Evolutionary conservation across 2,329 filamentous ascomycete species (phyloP).

Genomic region (Diaporthe australafricana): DNA sequence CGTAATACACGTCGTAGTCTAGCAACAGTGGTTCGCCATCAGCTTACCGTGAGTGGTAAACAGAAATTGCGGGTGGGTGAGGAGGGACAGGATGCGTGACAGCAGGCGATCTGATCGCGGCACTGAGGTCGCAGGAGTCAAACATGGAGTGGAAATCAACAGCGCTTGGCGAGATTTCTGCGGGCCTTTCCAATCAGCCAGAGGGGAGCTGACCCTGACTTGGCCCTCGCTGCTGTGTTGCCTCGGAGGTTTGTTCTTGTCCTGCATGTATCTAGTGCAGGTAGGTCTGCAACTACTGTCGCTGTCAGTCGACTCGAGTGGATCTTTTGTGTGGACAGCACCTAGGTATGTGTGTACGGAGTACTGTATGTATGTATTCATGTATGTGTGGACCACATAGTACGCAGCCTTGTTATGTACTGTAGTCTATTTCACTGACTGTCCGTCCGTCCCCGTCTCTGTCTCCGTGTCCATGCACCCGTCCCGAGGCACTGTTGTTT

Average conservation of each 20-base stretch:
- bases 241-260: conserved; percentile 24
- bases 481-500: too few relatives aligned
- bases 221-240: not conserved
- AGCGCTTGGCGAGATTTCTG: conserved; percentile 21
- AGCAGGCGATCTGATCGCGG: conserved; percentile 12
- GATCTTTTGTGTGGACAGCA: not conserved
- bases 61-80: conserved; percentile 11
- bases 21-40: not conserved
- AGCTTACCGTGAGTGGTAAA: not conserved
- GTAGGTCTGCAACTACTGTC: too few relatives aligned
- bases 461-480: too few relatives aligned
- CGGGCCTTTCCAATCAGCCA: not conserved
- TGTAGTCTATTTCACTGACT: too few relatives aligned
- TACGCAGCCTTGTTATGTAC: too few relatives aligned
- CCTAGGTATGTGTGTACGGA: too few relatives aligned
- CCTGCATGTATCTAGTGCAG: not conserved
- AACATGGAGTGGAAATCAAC: conserved; percentile 18
- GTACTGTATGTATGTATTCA: too few relatives aligned
- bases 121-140: not conserved
- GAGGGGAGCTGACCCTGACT: not conserved
- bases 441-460: too few relatives aligned
- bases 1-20: not conserved
- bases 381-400: too few relatives aligned
- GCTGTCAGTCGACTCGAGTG: not conserved
- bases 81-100: not conserved